phyloP scores from a whole-genome alignment of 495 filamentous ascomycete genomes.

The Xanthoparmelia taractica region DNA sequence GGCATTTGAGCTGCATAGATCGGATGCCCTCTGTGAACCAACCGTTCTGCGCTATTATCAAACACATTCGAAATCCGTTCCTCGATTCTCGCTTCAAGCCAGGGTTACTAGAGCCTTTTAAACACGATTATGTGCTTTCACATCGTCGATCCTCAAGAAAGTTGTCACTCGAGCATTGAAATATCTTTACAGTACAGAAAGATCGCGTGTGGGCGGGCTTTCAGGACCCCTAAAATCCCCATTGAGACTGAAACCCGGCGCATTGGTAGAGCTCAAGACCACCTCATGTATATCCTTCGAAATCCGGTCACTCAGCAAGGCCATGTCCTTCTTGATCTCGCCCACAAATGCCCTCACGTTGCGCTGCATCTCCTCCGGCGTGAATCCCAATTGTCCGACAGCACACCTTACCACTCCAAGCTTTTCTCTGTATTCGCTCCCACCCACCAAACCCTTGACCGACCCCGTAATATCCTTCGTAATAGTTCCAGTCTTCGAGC shows the following conservation, averaged over 20 bases:
- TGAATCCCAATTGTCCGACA: slow-evolving; percentile 84
- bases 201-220: slow-evolving; percentile 46
- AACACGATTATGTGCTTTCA: neutral
- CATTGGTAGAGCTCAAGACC: slow-evolving; percentile 82
- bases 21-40: neutral
- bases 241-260: slow-evolving; percentile 78
- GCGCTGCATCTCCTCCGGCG: slow-evolving; percentile 72
- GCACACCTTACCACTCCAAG: slow-evolving; percentile 78
- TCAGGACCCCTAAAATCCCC: slow-evolving; percentile 60
- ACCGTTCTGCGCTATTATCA: neutral
- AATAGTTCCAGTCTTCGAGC: slow-evolving; percentile 74
- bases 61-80: too few species aligned
- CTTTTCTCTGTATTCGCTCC: slow-evolving; percentile 77
- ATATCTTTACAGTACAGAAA: slow-evolving; percentile 36
- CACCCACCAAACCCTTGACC: slow-evolving; percentile 73
- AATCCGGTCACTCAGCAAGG: slow-evolving; percentile 56
- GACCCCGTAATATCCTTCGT: slow-evolving; percentile 63
- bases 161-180: neutral
- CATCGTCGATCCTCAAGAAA: neutral
- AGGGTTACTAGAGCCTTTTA: neutral
- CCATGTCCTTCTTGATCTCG: slow-evolving; percentile 69
- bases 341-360: slow-evolving; percentile 77
- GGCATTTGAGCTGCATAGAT: neutral
- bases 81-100: neutral
- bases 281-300: slow-evolving; percentile 85